phyloP scores from a whole-genome alignment of 768 basidiomycete genomes.

The Cantharellus cinnabarinus region DNA sequence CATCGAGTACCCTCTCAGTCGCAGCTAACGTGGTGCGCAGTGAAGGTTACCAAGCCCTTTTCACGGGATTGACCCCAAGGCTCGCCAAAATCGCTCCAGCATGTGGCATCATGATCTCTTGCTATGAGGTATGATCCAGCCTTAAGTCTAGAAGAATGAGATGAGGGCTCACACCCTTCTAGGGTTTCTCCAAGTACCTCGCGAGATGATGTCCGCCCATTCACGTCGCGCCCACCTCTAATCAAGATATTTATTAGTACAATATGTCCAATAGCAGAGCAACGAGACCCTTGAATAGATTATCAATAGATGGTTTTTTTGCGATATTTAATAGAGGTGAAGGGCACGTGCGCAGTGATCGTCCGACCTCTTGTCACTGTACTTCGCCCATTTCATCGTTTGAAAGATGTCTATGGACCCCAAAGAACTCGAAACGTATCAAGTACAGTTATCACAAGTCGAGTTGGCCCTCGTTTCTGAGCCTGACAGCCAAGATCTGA shows the following conservation, averaged over 20 bases:
- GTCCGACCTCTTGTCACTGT: no score
- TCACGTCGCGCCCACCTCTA: not conserved
- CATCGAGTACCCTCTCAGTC: slow-evolving; percentile 38
- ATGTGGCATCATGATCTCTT: slow-evolving; percentile 96
- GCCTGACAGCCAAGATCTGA: slow-evolving; percentile 51
- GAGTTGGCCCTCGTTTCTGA: slow-evolving; percentile 59
- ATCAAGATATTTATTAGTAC: no score
- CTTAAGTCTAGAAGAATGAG: not conserved
- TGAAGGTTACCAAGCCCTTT: slow-evolving; percentile 63
- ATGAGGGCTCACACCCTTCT: not conserved
- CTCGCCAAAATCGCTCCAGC: slow-evolving; percentile 93
- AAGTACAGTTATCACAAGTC: slow-evolving; percentile 77
- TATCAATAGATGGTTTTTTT: no score
- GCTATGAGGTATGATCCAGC: slow-evolving; percentile 44
- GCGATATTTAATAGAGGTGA: no score
- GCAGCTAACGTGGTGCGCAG: slow-evolving; percentile 47
- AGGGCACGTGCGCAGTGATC: no score
- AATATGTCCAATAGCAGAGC: no score
- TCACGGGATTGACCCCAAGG: slow-evolving; percentile 69
- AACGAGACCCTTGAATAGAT: no score
- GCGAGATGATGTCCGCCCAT: not conserved
- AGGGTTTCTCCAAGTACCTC: not conserved
- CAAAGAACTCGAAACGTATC: slow-evolving; percentile 71
- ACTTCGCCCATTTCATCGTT: no score
- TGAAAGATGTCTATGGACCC: slow-evolving; percentile 24